Percentiles rank a stretch among this genome's conserved stretches.
Conservation (phyloP, 768 basidiomycete genomes). For the Zangia roseola region DNA sequence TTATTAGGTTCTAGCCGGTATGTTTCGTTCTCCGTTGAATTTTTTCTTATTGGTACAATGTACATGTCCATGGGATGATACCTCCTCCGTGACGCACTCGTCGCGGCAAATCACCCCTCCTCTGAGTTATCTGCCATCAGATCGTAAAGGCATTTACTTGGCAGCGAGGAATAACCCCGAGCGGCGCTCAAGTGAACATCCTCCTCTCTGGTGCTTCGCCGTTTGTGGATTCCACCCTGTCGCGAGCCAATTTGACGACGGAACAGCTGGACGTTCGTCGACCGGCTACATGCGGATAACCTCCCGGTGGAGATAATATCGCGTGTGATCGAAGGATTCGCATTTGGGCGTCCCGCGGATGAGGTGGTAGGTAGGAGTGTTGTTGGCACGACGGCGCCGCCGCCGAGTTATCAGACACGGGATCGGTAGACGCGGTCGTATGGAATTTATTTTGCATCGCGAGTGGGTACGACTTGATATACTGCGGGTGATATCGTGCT, state of each 20-base stretch:
- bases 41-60: too few species aligned
- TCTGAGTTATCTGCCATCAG: background rate
- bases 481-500: too few species aligned
- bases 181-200: too few species aligned
- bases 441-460: too few species aligned
- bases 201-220: background rate
- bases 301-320: conserved; percentile 16
- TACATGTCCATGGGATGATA: too few species aligned
- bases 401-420: conserved; percentile 22
- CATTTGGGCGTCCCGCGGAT: too few species aligned
- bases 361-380: too few species aligned
- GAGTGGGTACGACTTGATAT: too few species aligned
- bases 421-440: background rate
- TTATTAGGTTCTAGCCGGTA: too few species aligned
- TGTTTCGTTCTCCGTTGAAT: too few species aligned
- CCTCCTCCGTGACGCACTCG: conserved; percentile 15
- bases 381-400: conserved; percentile 3
- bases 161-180: background rate
- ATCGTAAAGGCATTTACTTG: background rate
- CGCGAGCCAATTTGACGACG: conserved; percentile 7
- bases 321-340: too few species aligned
- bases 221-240: background rate
- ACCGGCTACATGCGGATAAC: conserved; percentile 4
- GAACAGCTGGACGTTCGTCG: conserved; percentile 13
- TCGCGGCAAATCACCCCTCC: background rate